Evolutionary conservation across 2,329 filamentous ascomycete species (phyloP).

Genomic region (Venturia pyrina): DNA sequence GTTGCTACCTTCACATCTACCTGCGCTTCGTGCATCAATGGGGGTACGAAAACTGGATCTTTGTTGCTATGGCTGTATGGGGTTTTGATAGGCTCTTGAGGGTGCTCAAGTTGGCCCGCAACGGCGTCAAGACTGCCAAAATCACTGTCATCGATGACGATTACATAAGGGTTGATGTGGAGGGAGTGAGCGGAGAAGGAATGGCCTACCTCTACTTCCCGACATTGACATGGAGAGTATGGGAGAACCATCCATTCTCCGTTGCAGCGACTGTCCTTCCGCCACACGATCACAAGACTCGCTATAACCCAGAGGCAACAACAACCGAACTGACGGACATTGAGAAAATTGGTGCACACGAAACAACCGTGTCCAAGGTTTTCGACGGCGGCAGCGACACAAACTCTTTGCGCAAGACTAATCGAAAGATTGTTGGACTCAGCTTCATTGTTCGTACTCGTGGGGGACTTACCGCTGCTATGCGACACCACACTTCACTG

Average conservation of each 20-base stretch:
- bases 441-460: slow-evolving; percentile 29
- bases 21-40: slow-evolving; percentile 1
- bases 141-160: slow-evolving; percentile 22
- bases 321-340: not conserved
- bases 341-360: slow-evolving; percentile 50
- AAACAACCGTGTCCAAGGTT: slow-evolving; percentile 84
- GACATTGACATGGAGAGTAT: slow-evolving; percentile 27
- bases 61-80: slow-evolving; percentile 33
- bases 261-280: slow-evolving; percentile 16
- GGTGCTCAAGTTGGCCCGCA: slow-evolving; percentile 26
- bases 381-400: slow-evolving; percentile 42
- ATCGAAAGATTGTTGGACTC: slow-evolving; percentile 18
- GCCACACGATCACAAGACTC: not conserved
- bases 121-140: slow-evolving; percentile 25
- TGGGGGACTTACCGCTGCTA: slow-evolving; percentile 28
- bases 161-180: slow-evolving; percentile 33
- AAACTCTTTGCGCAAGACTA: not conserved
- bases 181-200: slow-evolving; percentile 25
- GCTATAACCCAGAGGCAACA: not conserved
- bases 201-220: slow-evolving; percentile 40
- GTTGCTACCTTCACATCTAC: slow-evolving; percentile 24
- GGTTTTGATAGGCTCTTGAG: slow-evolving; percentile 35
- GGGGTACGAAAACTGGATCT: slow-evolving; percentile 29
- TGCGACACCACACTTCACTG: slow-evolving; percentile 18
- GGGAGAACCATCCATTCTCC: slow-evolving; percentile 48